A percentile compares a stretch with the other conserved stretches of the same genome.
Conservation (phyloP, 208 protist species). For the Plasmodiophora brassicae region DNA sequence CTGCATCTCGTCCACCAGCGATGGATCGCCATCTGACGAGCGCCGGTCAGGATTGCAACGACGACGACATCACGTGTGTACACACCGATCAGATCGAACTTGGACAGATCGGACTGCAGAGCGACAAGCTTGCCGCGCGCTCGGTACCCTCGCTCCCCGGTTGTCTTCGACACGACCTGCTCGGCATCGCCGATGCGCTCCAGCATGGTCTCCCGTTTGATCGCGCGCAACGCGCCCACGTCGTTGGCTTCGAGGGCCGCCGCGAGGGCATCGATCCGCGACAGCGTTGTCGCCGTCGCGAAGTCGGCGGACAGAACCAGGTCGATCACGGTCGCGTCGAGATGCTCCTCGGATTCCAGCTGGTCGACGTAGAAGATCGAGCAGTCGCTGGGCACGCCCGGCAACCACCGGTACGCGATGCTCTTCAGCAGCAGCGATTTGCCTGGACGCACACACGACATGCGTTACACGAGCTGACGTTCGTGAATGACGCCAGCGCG, state of each 20-base stretch:
- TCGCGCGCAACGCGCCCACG: background rate
- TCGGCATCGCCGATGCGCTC: too few species aligned
- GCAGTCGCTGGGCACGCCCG: background rate
- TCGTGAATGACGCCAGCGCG: too few species aligned
- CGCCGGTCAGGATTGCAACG: background rate
- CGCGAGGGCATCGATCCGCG: background rate
- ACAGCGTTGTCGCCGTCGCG: background rate
- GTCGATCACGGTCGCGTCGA: background rate
- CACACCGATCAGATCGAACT: too few species aligned
- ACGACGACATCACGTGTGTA: background rate
- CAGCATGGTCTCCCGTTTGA: background rate
- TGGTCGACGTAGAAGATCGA: background rate
- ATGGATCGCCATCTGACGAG: background rate
- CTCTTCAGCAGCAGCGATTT: constrained; percentile 47
- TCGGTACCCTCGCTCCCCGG: background rate
- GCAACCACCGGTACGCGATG: background rate
- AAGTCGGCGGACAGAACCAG: background rate
- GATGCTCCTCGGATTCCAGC: background rate
- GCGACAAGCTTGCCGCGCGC: background rate
- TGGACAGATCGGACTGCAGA: too few species aligned
- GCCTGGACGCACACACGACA: too few species aligned
- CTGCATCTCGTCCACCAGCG: background rate
- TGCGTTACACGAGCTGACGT: too few species aligned
- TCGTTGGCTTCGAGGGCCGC: background rate
- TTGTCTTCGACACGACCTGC: too few species aligned